Base-by-base conservation (phyloP, 768 basidiomycete genomes). In the Macrolepiota dolichaula region DNA sequence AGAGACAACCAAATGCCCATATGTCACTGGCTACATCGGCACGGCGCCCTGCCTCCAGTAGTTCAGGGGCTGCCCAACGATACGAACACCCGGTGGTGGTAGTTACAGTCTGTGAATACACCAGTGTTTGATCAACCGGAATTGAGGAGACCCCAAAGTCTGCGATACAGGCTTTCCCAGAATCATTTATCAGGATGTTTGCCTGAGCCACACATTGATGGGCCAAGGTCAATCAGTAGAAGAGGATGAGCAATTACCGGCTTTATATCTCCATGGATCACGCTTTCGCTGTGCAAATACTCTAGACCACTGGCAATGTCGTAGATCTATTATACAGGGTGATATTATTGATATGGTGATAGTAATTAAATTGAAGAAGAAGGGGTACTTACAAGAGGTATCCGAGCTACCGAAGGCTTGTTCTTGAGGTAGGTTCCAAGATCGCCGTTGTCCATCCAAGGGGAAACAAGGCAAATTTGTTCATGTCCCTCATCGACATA, bases 21-120 rank as follows among this genome's bases (percentile, higher is more conserved):
- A 65, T 54, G 27, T 67, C 66, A 51, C 62, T 67, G 24, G 59
- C 62, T 13, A 27, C n/a, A 29, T 25, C 32, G 6, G 47, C 32
- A 7, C 22, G 25, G 22, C 51, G 2, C 19, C 38, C 17, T 6
- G 29, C 24, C 12, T 50, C 56, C 38, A 65, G 36, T 12, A 67
- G 40, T 50, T 65, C 66, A 24, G 66, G 66, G 37, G 66, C 66
- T 52, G 58, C 52, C 66, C 66, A 67, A 35, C 66, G 56, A 27
- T 60, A 35, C 6, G 58, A 49, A 38, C 42, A 35, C 4, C 59
- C 58, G 29, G 17, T 17, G 51, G 15, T 22, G 17, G 38, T 27
- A 10, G 47, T 62, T 15, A 25, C 25, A 15, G 52, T 24, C 25
- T 42, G 50, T 6, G 61, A 57, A 36, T 35, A 46, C 27, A 32